Percentiles rank a stretch among this genome's conserved stretches.
These are phyloP conservation scores for Verticillium longisporum DNA, from an alignment of 2,329 filamentous ascomycete species.

Conservation along the genomic window DNA sequence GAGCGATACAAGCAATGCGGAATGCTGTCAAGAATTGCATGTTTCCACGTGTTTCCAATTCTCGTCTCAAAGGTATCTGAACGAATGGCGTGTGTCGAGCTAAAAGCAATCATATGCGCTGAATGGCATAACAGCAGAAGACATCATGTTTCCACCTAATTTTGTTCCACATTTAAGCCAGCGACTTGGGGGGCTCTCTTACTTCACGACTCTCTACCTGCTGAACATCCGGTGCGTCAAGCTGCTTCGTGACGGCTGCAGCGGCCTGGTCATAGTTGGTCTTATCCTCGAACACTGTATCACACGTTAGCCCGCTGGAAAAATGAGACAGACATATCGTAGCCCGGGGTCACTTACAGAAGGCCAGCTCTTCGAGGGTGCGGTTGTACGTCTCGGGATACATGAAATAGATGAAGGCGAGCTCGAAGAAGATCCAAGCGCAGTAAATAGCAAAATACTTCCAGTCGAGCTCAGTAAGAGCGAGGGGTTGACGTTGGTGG, in stretches of 20 bases:
- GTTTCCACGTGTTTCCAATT: no score
- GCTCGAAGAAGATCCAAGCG: conserved; percentile 33
- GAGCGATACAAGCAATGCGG: background rate
- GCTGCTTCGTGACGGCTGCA: conserved; percentile 29
- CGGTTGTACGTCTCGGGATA: conserved; percentile 82
- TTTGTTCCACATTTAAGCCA: background rate
- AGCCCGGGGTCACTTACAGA: conserved; percentile 23
- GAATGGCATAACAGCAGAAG: background rate
- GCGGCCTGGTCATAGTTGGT: conserved; percentile 27
- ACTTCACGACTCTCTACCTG: background rate
- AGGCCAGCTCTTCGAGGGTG: conserved; percentile 61
- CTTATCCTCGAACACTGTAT: conserved; percentile 32
- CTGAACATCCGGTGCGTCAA: background rate
- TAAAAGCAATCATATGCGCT: background rate
- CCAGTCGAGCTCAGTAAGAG: conserved; percentile 30
- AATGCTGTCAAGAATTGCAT: background rate
- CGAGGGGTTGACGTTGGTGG: conserved; percentile 37
- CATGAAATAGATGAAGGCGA: conserved; percentile 62
- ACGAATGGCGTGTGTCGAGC: background rate
- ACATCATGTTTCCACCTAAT: background rate
- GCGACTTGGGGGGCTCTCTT: background rate
- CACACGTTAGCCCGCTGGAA: conserved; percentile 6
- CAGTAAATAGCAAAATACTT: conserved; percentile 36
- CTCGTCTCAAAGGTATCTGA: background rate
- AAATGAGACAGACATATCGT: no score